Conservation (phyloP, 164 flowering plant genomes). For the Nelumbo lutea region DNA sequence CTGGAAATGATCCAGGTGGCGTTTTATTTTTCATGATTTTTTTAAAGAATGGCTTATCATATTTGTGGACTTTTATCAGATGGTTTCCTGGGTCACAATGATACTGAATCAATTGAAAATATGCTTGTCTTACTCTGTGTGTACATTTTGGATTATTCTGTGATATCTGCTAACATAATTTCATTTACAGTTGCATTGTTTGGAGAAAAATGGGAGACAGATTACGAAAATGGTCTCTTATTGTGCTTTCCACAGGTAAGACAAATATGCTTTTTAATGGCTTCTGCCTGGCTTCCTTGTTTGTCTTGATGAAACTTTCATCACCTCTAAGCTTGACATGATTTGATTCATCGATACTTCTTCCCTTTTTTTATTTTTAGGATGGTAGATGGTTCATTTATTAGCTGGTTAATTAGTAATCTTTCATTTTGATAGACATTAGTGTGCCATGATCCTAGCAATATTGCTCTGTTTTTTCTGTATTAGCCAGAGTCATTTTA, state of each 20-base stretch:
- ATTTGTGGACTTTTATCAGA: too few relatives aligned
- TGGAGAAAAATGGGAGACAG: slow-evolving; percentile 77
- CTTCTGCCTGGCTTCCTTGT: neutral
- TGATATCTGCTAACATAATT: neutral
- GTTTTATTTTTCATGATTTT: too few relatives aligned
- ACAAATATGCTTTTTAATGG: neutral
- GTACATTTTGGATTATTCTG: neutral
- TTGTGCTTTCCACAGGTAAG: slow-evolving; percentile 85
- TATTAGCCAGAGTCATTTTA: neutral
- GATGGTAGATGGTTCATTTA: neutral
- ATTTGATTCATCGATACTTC: too few relatives aligned
- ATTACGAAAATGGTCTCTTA: slow-evolving; percentile 84
- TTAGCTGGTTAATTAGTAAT: neutral
- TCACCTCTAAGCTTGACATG: too few relatives aligned
- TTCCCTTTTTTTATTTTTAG: too few relatives aligned
- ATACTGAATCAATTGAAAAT: neutral
- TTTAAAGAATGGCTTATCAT: too few relatives aligned
- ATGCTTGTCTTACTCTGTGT: neutral
- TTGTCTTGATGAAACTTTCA: too few relatives aligned
- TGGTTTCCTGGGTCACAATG: neutral
- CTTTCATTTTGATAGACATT: neutral
- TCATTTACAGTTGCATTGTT: slow-evolving; percentile 68
- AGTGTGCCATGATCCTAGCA: neutral
- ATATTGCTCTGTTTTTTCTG: neutral
- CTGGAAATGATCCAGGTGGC: too few relatives aligned